These are phyloP conservation scores for Aspergillus sp. DNA, from an alignment of 2,329 filamentous ascomycete species.

Conservation along the genomic window DNA sequence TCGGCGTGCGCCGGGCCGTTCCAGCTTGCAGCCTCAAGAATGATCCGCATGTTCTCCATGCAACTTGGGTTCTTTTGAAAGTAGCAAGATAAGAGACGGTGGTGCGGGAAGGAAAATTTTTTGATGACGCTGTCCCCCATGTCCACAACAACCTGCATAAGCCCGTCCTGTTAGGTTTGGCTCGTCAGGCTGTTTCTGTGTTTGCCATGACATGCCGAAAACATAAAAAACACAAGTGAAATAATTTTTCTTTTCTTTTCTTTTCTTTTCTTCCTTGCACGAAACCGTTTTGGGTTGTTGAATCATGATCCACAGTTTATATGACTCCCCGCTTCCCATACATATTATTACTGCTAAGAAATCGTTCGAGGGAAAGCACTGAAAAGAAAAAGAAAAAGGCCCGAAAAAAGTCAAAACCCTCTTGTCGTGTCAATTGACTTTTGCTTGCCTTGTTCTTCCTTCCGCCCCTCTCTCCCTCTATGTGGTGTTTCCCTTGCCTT, in stretches of 20 bases:
- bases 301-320: slow-evolving; percentile 30
- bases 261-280: not conserved
- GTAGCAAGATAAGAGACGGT: slow-evolving; percentile 25
- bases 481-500: too few species aligned
- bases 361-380: slow-evolving; percentile 4
- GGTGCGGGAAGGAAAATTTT: slow-evolving; percentile 16
- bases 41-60: slow-evolving; percentile 34
- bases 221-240: not conserved
- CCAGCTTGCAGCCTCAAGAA: slow-evolving; percentile 38
- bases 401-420: not conserved
- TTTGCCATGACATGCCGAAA: slow-evolving; percentile 19
- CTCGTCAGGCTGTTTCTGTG: slow-evolving; percentile 27
- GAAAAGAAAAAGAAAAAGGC: slow-evolving; percentile 1
- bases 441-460: slow-evolving; percentile 7
- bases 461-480: slow-evolving; percentile 3
- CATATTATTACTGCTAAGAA: slow-evolving; percentile 7
- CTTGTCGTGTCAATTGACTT: not conserved
- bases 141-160: slow-evolving; percentile 32
- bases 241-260: not conserved
- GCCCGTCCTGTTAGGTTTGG: slow-evolving; percentile 27
- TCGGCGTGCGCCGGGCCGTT: slow-evolving; percentile 40
- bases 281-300: slow-evolving; percentile 9
- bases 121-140: slow-evolving; percentile 26
- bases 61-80: slow-evolving; percentile 18
- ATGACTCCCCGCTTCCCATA: slow-evolving; percentile 32